phyloP scores from a whole-genome alignment of 2,329 filamentous ascomycete species.

The Helminthosporium solani region DNA sequence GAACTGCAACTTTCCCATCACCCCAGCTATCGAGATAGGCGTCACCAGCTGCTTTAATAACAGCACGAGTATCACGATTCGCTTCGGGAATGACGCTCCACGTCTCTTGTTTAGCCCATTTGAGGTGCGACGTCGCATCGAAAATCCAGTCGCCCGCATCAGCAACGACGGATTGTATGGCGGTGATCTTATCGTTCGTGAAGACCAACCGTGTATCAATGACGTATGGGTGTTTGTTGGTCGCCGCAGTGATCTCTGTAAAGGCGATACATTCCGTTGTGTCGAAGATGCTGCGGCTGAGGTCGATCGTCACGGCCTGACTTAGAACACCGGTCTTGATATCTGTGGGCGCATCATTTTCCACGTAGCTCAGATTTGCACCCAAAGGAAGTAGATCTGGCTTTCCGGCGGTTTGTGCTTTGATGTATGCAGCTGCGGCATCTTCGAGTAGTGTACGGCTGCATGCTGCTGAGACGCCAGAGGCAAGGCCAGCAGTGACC shows the following conservation, averaged over 20 bases:
- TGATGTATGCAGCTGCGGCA: constrained; percentile 14
- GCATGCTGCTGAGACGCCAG: constrained; percentile 15
- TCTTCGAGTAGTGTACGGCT: constrained; percentile 15
- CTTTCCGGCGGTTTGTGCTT: constrained; percentile 18
- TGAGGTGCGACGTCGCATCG: constrained; percentile 17
- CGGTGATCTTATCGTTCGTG: constrained; percentile 8
- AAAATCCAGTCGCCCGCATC: constrained; percentile 26
- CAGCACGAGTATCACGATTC: constrained; percentile 16
- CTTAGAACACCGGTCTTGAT: constrained; percentile 13
- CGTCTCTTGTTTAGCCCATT: constrained; percentile 11
- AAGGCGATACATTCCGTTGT: constrained; percentile 21
- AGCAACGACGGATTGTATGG: constrained; percentile 18
- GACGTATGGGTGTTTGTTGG: constrained; percentile 21
- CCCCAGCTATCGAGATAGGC: constrained; percentile 28
- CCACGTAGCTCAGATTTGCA: constrained; percentile 14
- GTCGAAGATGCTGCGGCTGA: constrained; percentile 21
- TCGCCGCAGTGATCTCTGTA: constrained; percentile 21
- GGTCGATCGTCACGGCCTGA: constrained; percentile 17
- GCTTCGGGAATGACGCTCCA: constrained; percentile 17
- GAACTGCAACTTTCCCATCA: constrained; percentile 22
- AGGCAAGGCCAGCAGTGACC: constrained; percentile 3
- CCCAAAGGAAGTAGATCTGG: constrained; percentile 9
- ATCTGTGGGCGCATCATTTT: constrained; percentile 17
- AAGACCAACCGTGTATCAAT: constrained; percentile 19
- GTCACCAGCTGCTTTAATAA: constrained; percentile 24